Conservation (phyloP, 2,329 filamentous ascomycete genomes). For the Cladosporium sp. region DNA sequence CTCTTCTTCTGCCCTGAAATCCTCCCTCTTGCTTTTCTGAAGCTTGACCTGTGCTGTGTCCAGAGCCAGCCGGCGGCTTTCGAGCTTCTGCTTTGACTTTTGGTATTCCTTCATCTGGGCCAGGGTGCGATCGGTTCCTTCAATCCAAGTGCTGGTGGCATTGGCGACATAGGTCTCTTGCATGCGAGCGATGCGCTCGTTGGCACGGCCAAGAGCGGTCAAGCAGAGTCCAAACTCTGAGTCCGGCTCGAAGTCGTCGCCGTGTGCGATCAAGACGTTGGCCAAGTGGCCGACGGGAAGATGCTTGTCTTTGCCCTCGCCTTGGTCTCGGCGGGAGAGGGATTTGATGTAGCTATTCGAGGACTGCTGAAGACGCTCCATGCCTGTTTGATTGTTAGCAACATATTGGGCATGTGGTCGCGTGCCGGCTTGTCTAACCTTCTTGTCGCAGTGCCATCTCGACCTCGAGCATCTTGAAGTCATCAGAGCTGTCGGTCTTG, state of each 20-base stretch:
- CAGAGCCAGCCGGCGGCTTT: constrained; percentile 81
- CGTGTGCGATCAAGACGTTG: constrained; percentile 79
- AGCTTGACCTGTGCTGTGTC: constrained; percentile 86
- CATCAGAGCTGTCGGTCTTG: constrained; percentile 80
- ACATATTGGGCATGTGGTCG: background rate
- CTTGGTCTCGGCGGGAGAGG: constrained; percentile 76
- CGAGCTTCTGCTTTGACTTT: constrained; percentile 87
- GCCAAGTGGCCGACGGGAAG: constrained; percentile 76
- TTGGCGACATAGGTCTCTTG: constrained; percentile 79
- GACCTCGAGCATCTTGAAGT: constrained; percentile 83
- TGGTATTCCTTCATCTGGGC: constrained; percentile 98
- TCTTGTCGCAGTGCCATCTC: constrained; percentile 89
- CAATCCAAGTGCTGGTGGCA: constrained; percentile 79
- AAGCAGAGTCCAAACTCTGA: constrained; percentile 90
- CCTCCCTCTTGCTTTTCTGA: constrained; percentile 89
- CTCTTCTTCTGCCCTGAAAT: constrained; percentile 90
- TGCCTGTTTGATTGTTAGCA: constrained; percentile 53
- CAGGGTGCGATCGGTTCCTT: constrained; percentile 82
- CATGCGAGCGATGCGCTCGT: constrained; percentile 79
- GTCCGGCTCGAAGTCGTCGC: constrained; percentile 86
- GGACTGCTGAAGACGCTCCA: constrained; percentile 83
- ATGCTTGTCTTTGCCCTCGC: constrained; percentile 83
- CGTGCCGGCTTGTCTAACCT: constrained; percentile 49
- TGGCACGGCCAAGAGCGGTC: constrained; percentile 72
- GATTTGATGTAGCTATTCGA: constrained; percentile 86